Evolutionary conservation across 495 filamentous ascomycete species (phyloP), one percentile per base, ranked within the genome.

Genomic region (Chaetomidium leptoderma): DNA sequence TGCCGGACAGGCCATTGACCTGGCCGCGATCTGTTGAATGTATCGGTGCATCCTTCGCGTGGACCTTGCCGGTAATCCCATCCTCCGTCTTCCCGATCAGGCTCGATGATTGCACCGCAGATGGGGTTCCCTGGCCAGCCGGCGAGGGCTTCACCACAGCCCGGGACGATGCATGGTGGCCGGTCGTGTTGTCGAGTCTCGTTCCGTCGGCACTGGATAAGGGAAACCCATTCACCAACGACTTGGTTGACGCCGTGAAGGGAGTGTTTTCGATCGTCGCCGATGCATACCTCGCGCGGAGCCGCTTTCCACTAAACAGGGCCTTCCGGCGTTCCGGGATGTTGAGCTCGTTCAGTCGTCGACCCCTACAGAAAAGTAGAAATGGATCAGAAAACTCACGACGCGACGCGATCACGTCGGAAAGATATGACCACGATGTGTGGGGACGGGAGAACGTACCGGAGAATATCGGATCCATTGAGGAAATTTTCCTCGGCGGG

Each of bases 381-480:
- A 58, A 21, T 30, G 23, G 40, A 40, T 61, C 50, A 66, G 37
- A 42, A 33, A 32, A 29, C 6, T 14, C 32, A n/a, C 26, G 39
- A 62, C 55, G 39, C 61, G 47, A 61, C 55, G 50, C 36, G 69
- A 62, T 63, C 61, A 61, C 61, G 61, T 58, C 19, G 39, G 42
- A 59, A 52, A 44, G 52, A 50, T 16, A 46, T 33, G 19, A 68
- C 55, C 66, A 42, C 14, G 27, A 19, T 43, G 50, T 33, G 9
- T 35, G 24, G 1, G 13, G 10, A 44, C 30, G 14, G 39, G 6
- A 7, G 44, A 26, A 82, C 87, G 74, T 84, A 95, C 91, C 85
- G 84, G 52, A 83, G 64, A 53, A 95, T 83, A 62, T 92, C 86
- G 72, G 84, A 86, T 58, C 80, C 81, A 57, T 89, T 81, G 40